Evolutionary conservation across 2,329 filamentous ascomycete genomes (phyloP).

Genomic region (Xylariaceae sp.): DNA sequence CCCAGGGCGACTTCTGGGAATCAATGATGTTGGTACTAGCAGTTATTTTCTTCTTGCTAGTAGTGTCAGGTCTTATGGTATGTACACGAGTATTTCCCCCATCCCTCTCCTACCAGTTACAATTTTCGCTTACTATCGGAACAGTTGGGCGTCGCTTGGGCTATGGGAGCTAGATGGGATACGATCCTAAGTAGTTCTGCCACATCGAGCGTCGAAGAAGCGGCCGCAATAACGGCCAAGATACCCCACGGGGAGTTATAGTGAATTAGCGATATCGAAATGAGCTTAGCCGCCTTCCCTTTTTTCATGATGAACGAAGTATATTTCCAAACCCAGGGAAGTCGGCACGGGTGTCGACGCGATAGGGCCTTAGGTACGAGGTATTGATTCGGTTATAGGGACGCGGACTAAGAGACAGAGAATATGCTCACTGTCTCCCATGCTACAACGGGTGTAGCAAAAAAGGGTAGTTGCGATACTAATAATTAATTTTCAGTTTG

Average conservation of each 20-base stretch:
- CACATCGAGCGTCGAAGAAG: conserved; percentile 37
- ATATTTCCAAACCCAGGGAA: conserved; percentile 10
- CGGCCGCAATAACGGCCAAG: conserved; percentile 20
- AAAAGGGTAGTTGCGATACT: conserved; percentile 5
- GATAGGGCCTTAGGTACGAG: conserved; percentile 8
- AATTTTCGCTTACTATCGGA: conserved; percentile 13
- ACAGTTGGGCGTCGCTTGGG: conserved; percentile 71
- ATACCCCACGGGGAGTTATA: conserved; percentile 30
- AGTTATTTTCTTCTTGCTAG: conserved; percentile 60
- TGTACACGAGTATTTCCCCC: conserved; percentile 29
- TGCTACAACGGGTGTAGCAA: not conserved
- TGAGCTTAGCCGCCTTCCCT: not conserved
- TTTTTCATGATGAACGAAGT: conserved; percentile 19
- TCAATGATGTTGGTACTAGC: conserved; percentile 60
- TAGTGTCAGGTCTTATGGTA: conserved; percentile 79
- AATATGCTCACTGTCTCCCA: conserved; percentile 3
- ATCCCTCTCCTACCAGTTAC: not conserved
- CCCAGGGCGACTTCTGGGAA: conserved; percentile 51
- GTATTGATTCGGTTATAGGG: conserved; percentile 4
- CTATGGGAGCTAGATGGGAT: conserved; percentile 79
- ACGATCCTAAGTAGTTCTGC: conserved; percentile 45
- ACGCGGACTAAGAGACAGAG: not conserved
- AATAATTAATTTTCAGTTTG: conserved; percentile 15
- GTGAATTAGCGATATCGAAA: conserved; percentile 6
- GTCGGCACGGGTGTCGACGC: conserved; percentile 8